Conservation (phyloP, 1,284 basidiomycete genomes). For the Cryptococcus sp. region DNA sequence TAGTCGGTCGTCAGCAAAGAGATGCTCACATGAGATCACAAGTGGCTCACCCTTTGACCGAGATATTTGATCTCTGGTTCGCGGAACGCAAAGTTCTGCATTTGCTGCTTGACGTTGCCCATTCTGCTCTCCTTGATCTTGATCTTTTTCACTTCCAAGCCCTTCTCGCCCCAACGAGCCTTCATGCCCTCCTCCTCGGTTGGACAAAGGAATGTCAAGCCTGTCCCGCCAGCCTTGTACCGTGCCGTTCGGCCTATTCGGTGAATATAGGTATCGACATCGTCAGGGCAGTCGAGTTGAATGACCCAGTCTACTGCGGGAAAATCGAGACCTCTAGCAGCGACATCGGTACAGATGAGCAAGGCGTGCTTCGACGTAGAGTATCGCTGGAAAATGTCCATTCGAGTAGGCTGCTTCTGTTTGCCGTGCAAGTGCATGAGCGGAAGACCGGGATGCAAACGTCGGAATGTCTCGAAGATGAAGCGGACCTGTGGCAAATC, state of each 20-base stretch:
- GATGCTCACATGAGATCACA: neutral
- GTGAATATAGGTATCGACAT: conserved; percentile 98
- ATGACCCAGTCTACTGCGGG: conserved; percentile 97
- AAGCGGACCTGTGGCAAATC: conserved; percentile 68
- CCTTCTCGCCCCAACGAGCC: conserved; percentile 69
- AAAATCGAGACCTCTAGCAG: conserved; percentile 95
- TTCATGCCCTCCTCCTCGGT: conserved; percentile 92
- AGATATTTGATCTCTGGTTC: conserved; percentile 98
- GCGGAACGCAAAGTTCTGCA: conserved; percentile 92
- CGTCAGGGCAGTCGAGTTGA: conserved; percentile 96
- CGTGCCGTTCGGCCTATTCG: conserved; percentile 93
- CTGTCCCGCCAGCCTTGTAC: conserved; percentile 88
- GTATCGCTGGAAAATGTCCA: conserved; percentile 81
- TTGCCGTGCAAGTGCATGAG: conserved; percentile 93
- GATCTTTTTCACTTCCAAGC: conserved; percentile 76
- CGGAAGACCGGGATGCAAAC: conserved; percentile 89
- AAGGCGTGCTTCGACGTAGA: conserved; percentile 75
- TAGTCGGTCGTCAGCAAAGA: neutral
- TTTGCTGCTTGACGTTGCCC: conserved; percentile 78
- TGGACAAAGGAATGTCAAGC: conserved; percentile 78
- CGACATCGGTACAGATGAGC: conserved; percentile 94
- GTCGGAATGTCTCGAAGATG: conserved; percentile 94
- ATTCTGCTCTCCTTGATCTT: conserved; percentile 87
- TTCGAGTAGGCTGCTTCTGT: conserved; percentile 88
- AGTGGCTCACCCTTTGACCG: conserved; percentile 74